These are phyloP conservation scores for Fraxinus quadrangulata DNA, from an alignment of 257 asterid species.

Conservation along the genomic window DNA sequence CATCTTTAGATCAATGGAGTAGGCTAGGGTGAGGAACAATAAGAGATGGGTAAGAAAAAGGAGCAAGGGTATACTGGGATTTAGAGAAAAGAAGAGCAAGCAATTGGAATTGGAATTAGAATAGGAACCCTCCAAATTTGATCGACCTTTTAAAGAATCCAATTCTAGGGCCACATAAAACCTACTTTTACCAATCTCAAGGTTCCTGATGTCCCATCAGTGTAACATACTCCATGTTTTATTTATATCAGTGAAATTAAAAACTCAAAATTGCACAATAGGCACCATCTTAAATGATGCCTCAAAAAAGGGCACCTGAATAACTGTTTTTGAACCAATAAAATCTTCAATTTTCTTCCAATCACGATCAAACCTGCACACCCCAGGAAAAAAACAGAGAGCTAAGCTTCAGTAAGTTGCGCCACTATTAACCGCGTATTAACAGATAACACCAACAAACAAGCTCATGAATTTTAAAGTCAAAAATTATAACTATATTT, in stretches of 20 bases:
- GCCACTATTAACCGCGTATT: neutral
- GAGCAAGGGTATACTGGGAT: too few species aligned
- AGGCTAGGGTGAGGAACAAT: too few species aligned
- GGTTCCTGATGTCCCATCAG: neutral
- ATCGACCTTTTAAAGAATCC: neutral
- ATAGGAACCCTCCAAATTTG: neutral
- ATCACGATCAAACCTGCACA: conserved; percentile 90
- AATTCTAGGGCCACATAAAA: neutral
- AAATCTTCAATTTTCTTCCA: conserved; percentile 98
- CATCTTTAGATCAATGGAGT: neutral
- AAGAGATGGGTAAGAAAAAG: too few species aligned
- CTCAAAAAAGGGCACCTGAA: conserved; percentile 58
- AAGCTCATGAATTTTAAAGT: neutral
- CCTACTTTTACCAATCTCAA: too few species aligned
- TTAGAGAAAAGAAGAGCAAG: neutral
- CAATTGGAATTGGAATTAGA: neutral
- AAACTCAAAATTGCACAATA: neutral
- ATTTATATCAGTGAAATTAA: too few species aligned
- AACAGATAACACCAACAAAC: neutral
- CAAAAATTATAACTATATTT: neutral
- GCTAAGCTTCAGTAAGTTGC: conserved; percentile 31
- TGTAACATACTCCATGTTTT: neutral
- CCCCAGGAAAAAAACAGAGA: conserved; percentile 7
- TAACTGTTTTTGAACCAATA: conserved; percentile 87
- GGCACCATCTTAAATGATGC: neutral